Evolutionary conservation across 345 rosid species (phyloP).

Genomic region (Raphanus raphanistrum): DNA sequence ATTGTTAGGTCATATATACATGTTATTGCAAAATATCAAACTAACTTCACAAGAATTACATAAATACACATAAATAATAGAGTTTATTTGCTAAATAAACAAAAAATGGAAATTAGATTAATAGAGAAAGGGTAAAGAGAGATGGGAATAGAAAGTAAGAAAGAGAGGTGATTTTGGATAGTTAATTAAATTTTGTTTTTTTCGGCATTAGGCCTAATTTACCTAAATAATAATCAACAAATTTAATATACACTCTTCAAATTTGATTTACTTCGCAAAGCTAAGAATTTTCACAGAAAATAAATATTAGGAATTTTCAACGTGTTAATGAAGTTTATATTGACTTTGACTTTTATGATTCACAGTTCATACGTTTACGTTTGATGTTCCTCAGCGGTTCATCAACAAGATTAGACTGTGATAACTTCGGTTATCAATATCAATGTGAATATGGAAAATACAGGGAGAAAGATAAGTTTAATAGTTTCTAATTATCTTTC

Average conservation of each 20-base stretch:
- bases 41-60: constrained; percentile 5
- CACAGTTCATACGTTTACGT: not conserved
- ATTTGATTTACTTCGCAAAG: not conserved
- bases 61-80: not conserved
- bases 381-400: not conserved
- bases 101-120: too few relatives aligned
- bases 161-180: too few relatives aligned
- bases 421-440: not conserved
- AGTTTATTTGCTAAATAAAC: too few relatives aligned
- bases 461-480: not conserved
- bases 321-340: constrained; percentile 14
- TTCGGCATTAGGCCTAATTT: too few relatives aligned
- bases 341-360: constrained; percentile 9
- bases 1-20: not conserved
- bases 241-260: not conserved
- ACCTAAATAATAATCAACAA: not conserved
- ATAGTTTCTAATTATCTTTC: not conserved
- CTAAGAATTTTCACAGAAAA: not conserved
- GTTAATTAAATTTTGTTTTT: too few relatives aligned
- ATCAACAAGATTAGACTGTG: not conserved
- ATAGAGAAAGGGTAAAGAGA: too few relatives aligned
- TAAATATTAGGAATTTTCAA: not conserved
- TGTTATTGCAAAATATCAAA: not conserved
- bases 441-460: not conserved
- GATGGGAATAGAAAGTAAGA: too few relatives aligned